These are phyloP conservation scores for Plectosphaerella sp. DNA, from an alignment of 2,329 filamentous ascomycete genomes.

Conservation along the genomic window DNA sequence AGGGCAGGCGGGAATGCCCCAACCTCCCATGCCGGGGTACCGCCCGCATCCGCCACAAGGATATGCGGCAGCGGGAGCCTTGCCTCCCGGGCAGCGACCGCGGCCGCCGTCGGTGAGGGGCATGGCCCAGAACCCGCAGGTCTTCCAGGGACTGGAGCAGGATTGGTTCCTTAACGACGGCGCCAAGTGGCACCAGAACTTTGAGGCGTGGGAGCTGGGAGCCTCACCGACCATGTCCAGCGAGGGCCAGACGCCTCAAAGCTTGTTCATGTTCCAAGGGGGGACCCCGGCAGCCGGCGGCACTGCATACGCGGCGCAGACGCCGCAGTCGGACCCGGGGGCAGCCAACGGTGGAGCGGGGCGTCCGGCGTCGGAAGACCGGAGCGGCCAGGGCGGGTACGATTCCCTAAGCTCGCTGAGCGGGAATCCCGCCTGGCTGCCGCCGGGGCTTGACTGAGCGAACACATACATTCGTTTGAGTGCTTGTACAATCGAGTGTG, in stretches of 20 bases:
- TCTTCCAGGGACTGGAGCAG: conserved; percentile 40
- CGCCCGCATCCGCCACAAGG: conserved; percentile 14
- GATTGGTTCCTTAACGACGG: conserved; percentile 56
- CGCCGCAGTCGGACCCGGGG: neutral
- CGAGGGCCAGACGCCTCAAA: conserved; percentile 6
- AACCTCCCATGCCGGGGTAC: conserved; percentile 19
- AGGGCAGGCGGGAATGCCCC: conserved; percentile 12
- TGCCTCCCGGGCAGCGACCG: neutral
- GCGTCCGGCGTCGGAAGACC: neutral
- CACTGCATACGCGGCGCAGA: neutral
- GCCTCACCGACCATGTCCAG: neutral
- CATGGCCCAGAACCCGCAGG: conserved; percentile 19
- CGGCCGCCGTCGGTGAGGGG: conserved; percentile 14
- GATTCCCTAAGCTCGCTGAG: conserved; percentile 1
- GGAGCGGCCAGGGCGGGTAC: neutral
- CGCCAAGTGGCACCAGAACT: conserved; percentile 54
- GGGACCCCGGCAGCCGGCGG: neutral
- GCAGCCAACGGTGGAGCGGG: neutral
- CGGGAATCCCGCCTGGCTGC: conserved; percentile 2
- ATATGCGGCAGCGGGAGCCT: conserved; percentile 1
- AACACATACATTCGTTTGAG: neutral
- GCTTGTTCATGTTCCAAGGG: conserved; percentile 11
- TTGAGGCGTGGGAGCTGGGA: conserved; percentile 46
- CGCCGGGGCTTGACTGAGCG: conserved; percentile 2
- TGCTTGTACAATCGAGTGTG: too few relatives aligned